These are phyloP conservation scores for Botrytis medusae DNA, from an alignment of 2,329 filamentous ascomycete species.

Conservation along the genomic window DNA sequence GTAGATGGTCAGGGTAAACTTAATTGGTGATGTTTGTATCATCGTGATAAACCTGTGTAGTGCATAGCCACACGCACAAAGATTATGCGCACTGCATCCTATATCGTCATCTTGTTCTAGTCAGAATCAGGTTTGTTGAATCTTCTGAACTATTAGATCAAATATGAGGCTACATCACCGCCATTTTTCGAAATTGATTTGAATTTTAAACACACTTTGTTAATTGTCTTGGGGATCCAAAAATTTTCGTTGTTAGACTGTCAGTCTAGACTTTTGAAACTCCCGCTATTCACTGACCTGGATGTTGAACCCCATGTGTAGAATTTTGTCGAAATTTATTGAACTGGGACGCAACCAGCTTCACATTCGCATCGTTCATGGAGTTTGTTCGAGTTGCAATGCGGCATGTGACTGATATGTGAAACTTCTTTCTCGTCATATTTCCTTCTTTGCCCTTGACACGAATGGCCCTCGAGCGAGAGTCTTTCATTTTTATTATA, in stretches of 20 bases:
- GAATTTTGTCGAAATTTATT: background rate
- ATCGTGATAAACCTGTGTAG: background rate
- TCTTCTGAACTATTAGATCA: background rate
- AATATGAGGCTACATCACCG: background rate
- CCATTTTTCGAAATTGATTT: background rate
- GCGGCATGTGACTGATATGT: background rate
- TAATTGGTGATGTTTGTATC: background rate
- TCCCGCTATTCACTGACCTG: background rate
- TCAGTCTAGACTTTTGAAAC: background rate
- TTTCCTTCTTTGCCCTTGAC: background rate
- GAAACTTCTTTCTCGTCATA: background rate
- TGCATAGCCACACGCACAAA: background rate
- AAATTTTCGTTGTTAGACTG: background rate
- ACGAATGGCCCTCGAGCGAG: background rate
- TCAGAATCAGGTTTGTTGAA: background rate
- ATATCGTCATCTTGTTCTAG: background rate
- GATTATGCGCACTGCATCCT: background rate
- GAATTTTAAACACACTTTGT: background rate
- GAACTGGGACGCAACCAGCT: background rate
- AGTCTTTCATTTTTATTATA: background rate
- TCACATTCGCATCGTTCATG: background rate
- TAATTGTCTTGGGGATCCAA: background rate
- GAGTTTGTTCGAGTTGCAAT: background rate
- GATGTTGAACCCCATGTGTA: background rate
- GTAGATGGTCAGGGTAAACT: background rate